phyloP scores from a whole-genome alignment of 2,329 filamentous ascomycete species.

The Sphaceloma murrayae region DNA sequence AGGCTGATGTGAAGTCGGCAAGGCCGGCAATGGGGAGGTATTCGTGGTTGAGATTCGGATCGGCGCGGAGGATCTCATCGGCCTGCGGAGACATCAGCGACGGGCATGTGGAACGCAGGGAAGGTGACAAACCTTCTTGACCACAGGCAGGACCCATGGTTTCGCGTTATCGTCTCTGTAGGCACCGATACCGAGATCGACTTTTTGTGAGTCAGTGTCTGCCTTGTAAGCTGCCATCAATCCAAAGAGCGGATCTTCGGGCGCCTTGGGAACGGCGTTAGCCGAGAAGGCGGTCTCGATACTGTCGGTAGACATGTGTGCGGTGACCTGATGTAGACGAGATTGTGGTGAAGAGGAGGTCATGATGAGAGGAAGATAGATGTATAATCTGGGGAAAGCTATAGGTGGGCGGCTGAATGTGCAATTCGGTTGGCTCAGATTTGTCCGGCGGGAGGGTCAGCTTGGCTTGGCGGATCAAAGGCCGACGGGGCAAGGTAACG shows the following conservation, averaged over 20 bases:
- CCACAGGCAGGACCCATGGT: slow-evolving; percentile 92
- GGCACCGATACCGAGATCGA: slow-evolving; percentile 90
- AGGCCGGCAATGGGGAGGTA: slow-evolving; percentile 94
- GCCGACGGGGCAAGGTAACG: no score
- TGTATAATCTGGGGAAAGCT: slow-evolving; percentile 15
- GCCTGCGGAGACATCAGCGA: slow-evolving; percentile 49
- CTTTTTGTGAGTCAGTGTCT: slow-evolving; percentile 67
- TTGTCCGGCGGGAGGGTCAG: slow-evolving; percentile 10
- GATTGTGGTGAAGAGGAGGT: slow-evolving; percentile 38
- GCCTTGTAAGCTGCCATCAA: slow-evolving; percentile 76
- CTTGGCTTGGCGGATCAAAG: slow-evolving; percentile 8
- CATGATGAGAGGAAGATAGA: slow-evolving; percentile 16
- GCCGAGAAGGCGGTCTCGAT: slow-evolving; percentile 61
- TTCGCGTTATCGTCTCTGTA: slow-evolving; percentile 94
- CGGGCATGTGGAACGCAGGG: slow-evolving; percentile 55
- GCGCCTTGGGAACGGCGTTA: slow-evolving; percentile 73
- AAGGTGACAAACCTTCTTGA: slow-evolving; percentile 99
- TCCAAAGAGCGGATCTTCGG: slow-evolving; percentile 91
- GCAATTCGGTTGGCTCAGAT: slow-evolving; percentile 1
- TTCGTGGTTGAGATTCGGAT: slow-evolving; percentile 91
- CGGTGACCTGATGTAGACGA: slow-evolving; percentile 49
- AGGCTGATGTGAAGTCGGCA: slow-evolving; percentile 77
- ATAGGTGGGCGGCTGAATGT: not conserved
- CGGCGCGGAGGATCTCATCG: slow-evolving; percentile 76
- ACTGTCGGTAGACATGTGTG: slow-evolving; percentile 58